Conservation (phyloP, 2,329 filamentous ascomycete genomes). For the Chaetomium sp. region DNA sequence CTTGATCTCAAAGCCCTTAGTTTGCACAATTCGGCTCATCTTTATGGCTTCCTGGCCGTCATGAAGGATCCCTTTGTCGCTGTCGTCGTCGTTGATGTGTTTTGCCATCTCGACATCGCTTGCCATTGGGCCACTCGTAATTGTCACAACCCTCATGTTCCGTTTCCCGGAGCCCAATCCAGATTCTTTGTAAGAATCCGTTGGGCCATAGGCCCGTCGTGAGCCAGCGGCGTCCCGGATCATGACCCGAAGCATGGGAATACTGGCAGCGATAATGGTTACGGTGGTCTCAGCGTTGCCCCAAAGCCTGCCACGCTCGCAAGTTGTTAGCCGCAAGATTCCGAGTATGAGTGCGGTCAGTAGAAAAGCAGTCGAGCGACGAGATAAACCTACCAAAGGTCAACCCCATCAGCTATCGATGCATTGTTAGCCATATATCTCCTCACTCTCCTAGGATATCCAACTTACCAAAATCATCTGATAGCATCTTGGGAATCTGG, state of each 20-base stretch:
- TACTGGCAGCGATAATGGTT: conserved; percentile 32
- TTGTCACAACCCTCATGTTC: conserved; percentile 19
- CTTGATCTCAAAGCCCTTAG: conserved; percentile 20
- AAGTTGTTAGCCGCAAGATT: background rate
- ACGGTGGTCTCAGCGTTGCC: conserved; percentile 28
- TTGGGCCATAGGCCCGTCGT: conserved; percentile 1
- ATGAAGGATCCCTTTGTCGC: conserved; percentile 22
- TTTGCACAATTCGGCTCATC: conserved; percentile 22
- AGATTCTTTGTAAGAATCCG: background rate
- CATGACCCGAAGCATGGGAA: conserved; percentile 27
- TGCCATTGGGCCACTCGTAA: conserved; percentile 13
- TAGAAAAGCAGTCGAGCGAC: background rate
- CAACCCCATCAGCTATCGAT: conserved; percentile 5
- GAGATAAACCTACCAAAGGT: conserved; percentile 13
- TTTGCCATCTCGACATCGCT: conserved; percentile 13
- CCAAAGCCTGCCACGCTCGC: conserved; percentile 21
- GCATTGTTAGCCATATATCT: background rate
- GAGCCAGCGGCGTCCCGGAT: conserved; percentile 16
- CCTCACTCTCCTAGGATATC: background rate
- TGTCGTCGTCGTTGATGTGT: conserved; percentile 14
- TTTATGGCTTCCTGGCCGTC: background rate
- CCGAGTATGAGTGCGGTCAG: background rate
- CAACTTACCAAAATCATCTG: conserved; percentile 10
- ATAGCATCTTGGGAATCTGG: conserved; percentile 26
- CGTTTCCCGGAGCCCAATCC: background rate